Percentiles rank a stretch among this genome's conserved stretches.
phyloP scores from a whole-genome alignment of 495 filamentous ascomycete species.

The Aspergillus cristatus region DNA sequence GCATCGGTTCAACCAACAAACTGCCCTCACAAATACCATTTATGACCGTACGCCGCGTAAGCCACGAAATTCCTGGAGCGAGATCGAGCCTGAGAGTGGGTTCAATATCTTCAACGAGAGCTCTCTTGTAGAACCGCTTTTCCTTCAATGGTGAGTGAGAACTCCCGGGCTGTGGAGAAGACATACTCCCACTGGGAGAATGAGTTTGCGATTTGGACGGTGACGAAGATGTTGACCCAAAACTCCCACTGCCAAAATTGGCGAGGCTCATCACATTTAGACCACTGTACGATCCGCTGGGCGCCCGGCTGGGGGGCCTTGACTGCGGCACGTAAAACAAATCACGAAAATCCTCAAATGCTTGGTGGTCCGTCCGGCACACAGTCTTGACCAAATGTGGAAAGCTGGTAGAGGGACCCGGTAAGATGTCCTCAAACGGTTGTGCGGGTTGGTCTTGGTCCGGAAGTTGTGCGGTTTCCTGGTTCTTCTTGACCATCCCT shows the following conservation, averaged over 20 bases:
- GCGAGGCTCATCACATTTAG: conserved; percentile 55
- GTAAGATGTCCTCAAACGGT: conserved; percentile 49
- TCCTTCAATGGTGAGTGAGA: conserved; percentile 62
- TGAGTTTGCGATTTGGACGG: conserved; percentile 30
- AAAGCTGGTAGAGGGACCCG: conserved; percentile 79
- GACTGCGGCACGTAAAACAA: conserved; percentile 60
- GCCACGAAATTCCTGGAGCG: conserved; percentile 87
- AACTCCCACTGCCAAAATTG: conserved; percentile 34
- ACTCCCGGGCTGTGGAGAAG: conserved; percentile 23
- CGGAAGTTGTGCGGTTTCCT: conserved; percentile 11
- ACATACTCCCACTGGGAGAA: conserved; percentile 31
- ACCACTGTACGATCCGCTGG: conserved; percentile 60
- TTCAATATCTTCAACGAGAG: conserved; percentile 82
- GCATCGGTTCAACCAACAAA: conserved; percentile 80
- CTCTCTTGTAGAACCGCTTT: conserved; percentile 86
- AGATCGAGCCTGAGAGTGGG: conserved; percentile 82
- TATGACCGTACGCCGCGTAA: conserved; percentile 74
- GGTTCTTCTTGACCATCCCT: conserved; percentile 11
- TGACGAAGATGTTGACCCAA: conserved; percentile 35
- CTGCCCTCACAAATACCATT: conserved; percentile 77
- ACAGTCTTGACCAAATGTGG: conserved; percentile 73
- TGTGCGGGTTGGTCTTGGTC: conserved; percentile 4
- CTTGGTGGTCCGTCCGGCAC: conserved; percentile 67
- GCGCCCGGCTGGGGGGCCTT: conserved; percentile 49
- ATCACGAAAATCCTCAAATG: conserved; percentile 78